Percentiles rank a stretch among this genome's conserved stretches.
phyloP scores from a whole-genome alignment of 2,329 filamentous ascomycete species.

The Pseudogymnoascus sp. region DNA sequence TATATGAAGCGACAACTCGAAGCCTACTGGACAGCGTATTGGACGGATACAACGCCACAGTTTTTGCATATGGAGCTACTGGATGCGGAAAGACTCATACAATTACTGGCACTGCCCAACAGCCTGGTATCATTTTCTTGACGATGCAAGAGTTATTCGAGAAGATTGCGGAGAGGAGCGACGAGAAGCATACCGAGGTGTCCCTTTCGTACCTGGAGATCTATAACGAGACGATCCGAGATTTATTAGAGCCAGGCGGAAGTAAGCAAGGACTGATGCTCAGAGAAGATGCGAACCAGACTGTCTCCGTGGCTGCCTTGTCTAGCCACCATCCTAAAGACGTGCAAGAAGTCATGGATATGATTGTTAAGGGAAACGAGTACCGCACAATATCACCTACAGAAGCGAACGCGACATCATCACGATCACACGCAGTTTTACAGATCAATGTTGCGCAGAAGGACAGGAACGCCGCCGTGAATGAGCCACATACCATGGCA shows the following conservation, averaged over 20 bases:
- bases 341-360: constrained; percentile 97
- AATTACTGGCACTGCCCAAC: constrained; percentile 83
- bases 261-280: constrained; percentile 72
- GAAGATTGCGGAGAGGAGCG: constrained; percentile 76
- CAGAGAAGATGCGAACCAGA: constrained; percentile 87
- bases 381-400: constrained; percentile 94
- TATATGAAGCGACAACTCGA: constrained; percentile 90
- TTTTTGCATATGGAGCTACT: constrained; percentile 96
- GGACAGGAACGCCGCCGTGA: constrained; percentile 83
- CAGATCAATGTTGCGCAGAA: constrained; percentile 96
- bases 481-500: constrained; percentile 95
- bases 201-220: constrained; percentile 95
- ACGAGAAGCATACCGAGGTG: constrained; percentile 83
- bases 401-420: constrained; percentile 94
- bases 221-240: constrained; percentile 97
- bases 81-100: constrained; percentile 98
- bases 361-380: constrained; percentile 93
- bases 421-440: constrained; percentile 90
- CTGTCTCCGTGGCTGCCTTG: constrained; percentile 82
- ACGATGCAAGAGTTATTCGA: constrained; percentile 99
- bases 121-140: constrained; percentile 95
- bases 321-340: constrained; percentile 86
- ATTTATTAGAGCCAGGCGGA: constrained; percentile 77
- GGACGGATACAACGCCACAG: constrained; percentile 96
- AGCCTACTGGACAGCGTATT: constrained; percentile 87